Percentiles rank a stretch among this genome's conserved stretches.
Evolutionary conservation across 2,329 filamentous ascomycete genomes (phyloP).

Genomic region (Talaromyces sp.): DNA sequence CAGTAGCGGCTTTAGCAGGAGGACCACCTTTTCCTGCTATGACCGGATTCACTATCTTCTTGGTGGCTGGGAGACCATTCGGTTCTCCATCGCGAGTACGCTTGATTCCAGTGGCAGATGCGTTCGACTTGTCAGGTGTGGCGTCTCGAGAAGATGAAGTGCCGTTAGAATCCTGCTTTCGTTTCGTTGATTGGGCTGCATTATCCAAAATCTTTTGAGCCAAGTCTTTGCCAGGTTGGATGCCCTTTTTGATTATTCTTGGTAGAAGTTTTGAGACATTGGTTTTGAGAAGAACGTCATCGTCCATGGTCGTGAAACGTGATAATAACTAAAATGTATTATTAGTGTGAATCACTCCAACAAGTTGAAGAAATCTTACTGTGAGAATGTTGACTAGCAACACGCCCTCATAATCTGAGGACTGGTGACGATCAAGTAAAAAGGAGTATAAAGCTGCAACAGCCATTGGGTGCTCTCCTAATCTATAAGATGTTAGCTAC

Average conservation of each 20-base stretch:
- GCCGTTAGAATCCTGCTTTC: slow-evolving; percentile 37
- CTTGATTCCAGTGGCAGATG: slow-evolving; percentile 33
- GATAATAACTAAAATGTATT: slow-evolving; percentile 46
- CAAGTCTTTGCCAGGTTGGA: slow-evolving; percentile 53
- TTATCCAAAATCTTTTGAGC: slow-evolving; percentile 55
- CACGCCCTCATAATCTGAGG: slow-evolving; percentile 46
- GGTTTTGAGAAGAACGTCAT: slow-evolving; percentile 57
- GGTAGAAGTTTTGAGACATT: slow-evolving; percentile 58
- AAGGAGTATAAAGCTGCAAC: slow-evolving; percentile 49
- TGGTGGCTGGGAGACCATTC: slow-evolving; percentile 34
- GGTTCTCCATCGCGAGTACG: slow-evolving; percentile 39
- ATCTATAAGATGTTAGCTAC: slow-evolving; percentile 31
- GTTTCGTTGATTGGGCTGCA: slow-evolving; percentile 43
- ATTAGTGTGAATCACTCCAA: slow-evolving; percentile 23
- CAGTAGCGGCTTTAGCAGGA: slow-evolving; percentile 22
- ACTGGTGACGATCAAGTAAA: slow-evolving; percentile 48
- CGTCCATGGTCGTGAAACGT: slow-evolving; percentile 56
- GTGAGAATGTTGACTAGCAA: slow-evolving; percentile 46
- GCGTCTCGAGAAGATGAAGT: slow-evolving; percentile 35
- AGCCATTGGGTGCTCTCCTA: slow-evolving; percentile 49
- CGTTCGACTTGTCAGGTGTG: slow-evolving; percentile 26
- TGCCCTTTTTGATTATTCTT: slow-evolving; percentile 57
- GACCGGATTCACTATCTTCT: slow-evolving; percentile 34
- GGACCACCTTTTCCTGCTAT: slow-evolving; percentile 33
- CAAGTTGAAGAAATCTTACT: slow-evolving; percentile 30